Evolutionary conservation across 176 grass and related monocot species (phyloP).

Genomic region (Cenchrus fungigraminus): DNA sequence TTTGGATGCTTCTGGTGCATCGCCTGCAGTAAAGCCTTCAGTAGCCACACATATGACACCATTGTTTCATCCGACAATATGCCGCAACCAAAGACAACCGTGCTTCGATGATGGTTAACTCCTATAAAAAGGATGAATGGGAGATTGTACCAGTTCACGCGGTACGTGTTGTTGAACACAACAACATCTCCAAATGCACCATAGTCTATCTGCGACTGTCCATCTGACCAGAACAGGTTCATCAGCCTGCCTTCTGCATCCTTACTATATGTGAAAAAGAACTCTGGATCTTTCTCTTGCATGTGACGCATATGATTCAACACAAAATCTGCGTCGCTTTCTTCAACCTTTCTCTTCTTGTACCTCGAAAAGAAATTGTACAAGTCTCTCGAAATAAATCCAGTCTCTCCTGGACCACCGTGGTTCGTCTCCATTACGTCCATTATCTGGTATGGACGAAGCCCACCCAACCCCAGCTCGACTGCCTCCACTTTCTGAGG

Average conservation of each 20-base stretch:
- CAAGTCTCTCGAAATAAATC: neutral
- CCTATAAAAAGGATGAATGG: neutral
- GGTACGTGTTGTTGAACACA: neutral
- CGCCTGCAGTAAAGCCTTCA: neutral
- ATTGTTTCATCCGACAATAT: neutral
- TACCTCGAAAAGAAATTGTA: neutral
- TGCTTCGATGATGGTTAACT: neutral
- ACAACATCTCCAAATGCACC: neutral
- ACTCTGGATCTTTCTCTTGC: neutral
- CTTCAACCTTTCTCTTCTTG: neutral
- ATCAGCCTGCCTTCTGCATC: neutral
- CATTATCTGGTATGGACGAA: neutral
- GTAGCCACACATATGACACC: neutral
- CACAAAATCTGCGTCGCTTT: neutral
- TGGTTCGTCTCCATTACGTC: neutral
- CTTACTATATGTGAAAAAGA: neutral
- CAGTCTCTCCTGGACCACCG: neutral
- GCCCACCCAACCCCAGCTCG: neutral
- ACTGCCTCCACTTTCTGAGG: neutral
- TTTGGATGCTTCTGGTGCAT: neutral
- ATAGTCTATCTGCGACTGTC: neutral
- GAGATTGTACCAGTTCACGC: neutral
- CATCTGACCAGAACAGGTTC: neutral
- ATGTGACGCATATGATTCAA: neutral
- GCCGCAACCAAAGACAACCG: neutral